Evolutionary conservation across 2,329 filamentous ascomycete species (phyloP).

Genomic region (Teratosphaeria viscida): DNA sequence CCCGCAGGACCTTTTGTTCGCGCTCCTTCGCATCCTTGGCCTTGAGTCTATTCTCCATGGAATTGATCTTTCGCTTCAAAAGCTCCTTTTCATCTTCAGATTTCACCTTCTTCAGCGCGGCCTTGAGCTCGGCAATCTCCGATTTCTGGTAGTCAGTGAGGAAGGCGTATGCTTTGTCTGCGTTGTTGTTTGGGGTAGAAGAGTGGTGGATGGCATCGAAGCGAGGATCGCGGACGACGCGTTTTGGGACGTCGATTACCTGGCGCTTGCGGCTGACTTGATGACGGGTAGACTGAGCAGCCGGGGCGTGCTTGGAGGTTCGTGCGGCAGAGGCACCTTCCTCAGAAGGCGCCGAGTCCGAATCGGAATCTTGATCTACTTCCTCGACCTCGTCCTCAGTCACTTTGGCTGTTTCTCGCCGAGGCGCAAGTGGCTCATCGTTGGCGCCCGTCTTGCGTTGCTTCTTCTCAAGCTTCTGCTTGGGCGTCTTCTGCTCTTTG

Average conservation of each 20-base stretch:
- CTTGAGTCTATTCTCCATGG: conserved; percentile 69
- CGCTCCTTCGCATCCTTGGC: conserved; percentile 59
- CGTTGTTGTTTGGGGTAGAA: conserved; percentile 27
- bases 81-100: conserved; percentile 54
- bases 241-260: conserved; percentile 53
- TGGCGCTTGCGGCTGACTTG: conserved; percentile 73
- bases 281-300: conserved; percentile 69
- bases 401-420: conserved; percentile 2
- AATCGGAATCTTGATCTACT: conserved; percentile 15
- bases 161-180: conserved; percentile 72
- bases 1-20: conserved; percentile 56
- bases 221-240: conserved; percentile 64
- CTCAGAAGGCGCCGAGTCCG: conserved; percentile 31
- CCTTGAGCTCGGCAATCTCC: conserved; percentile 69
- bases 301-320: conserved; percentile 79
- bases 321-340: conserved; percentile 33
- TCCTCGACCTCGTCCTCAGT: conserved; percentile 9
- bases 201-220: conserved; percentile 60
- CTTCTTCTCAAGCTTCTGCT: conserved; percentile 8
- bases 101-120: conserved; percentile 57
- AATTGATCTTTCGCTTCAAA: conserved; percentile 62
- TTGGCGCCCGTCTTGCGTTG: conserved; percentile 10
- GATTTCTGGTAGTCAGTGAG: conserved; percentile 72
- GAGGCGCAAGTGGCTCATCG: background rate
- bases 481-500: conserved; percentile 27